Conservation (phyloP, 2,329 filamentous ascomycete species). For the Aspergillus sp. region DNA sequence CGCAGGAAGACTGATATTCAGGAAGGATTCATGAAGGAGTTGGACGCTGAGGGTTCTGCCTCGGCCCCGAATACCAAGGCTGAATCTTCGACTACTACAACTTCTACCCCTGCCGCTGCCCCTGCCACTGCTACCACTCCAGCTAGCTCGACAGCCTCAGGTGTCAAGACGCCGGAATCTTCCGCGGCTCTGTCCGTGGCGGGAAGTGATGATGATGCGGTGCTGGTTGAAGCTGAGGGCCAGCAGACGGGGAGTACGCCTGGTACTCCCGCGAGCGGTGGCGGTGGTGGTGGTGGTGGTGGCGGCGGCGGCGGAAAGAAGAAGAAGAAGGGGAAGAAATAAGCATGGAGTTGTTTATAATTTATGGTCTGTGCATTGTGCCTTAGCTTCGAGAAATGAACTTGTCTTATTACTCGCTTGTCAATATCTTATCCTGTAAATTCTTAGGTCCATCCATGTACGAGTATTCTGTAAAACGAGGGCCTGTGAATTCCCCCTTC, state of each 20-base stretch:
- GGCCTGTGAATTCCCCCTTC: too few species aligned
- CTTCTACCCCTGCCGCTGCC: slow-evolving; percentile 3
- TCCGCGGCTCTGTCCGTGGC: slow-evolving; percentile 27
- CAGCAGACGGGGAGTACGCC: slow-evolving; percentile 34
- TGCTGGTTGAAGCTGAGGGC: slow-evolving; percentile 62
- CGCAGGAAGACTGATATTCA: slow-evolving; percentile 67
- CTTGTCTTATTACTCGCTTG: too few species aligned
- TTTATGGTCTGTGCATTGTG: neutral
- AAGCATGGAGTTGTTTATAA: neutral
- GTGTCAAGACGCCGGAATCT: slow-evolving; percentile 12
- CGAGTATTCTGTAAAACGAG: too few species aligned
- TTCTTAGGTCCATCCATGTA: too few species aligned
- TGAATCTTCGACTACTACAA: slow-evolving; percentile 1
- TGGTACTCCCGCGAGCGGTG: slow-evolving; percentile 5
- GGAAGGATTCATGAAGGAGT: slow-evolving; percentile 73
- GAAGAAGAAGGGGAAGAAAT: slow-evolving; percentile 45
- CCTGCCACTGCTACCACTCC: slow-evolving; percentile 10
- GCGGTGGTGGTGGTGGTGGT: slow-evolving; percentile 8
- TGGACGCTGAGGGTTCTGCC: slow-evolving; percentile 40
- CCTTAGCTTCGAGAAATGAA: too few species aligned
- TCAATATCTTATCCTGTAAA: too few species aligned
- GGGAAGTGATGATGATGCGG: slow-evolving; percentile 62
- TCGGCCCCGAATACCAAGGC: slow-evolving; percentile 8
- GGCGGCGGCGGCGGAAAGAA: slow-evolving; percentile 26
- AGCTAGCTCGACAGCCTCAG: slow-evolving; percentile 1